Base-by-base conservation (phyloP, 176 grass and related monocot species). In the Puccinellia tenuiflora region DNA sequence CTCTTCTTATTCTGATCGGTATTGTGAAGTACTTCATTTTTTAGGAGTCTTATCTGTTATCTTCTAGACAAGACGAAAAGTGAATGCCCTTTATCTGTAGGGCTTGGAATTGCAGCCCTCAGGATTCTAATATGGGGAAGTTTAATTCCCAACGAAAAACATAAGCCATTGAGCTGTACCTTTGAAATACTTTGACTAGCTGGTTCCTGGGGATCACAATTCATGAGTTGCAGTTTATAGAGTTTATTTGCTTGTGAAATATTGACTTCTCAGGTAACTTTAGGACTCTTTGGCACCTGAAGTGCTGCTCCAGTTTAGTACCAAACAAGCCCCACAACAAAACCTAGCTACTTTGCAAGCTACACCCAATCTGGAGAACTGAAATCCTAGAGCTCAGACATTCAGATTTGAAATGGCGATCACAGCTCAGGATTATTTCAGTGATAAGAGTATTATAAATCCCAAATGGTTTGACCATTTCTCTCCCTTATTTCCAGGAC, bases 321-420 rank as follows among this genome's bases (percentile, higher is more conserved):
- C 3, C 64, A 15, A 73, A 46, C 33, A 82, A 38, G 38, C 7
- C 15, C 30, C 67, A 47, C 18, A 35, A 21, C 22, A 54, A 3
- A 60, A 50, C 16, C 45, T 46, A 56, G 55, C 6, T 35, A 42
- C 5, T 85, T 67, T 50, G 60, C 48, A 80, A 73, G n/a, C 28
- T 66, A 55, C 9, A 65, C 51, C 29, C 12, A 77, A 29, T 30
- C 53, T 45, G 53, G 15, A 29, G 21, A 68, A 87, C 61, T 48
- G 53, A 18, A 68, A 38, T 38, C 38, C 6, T 28, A 43, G 26
- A 83, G 29, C 14, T 22, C 18, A 30, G 42, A 8, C 48, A 67
- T 31, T 33, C 29, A 57, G 9, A 75, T 75, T 80, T 80, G 28
- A 65, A 54, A 79, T 84, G 56, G 57, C 16, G 52, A 74, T 45